Conservation (phyloP, 257 asterid genomes). For the Oldenlandia corymbosa region DNA sequence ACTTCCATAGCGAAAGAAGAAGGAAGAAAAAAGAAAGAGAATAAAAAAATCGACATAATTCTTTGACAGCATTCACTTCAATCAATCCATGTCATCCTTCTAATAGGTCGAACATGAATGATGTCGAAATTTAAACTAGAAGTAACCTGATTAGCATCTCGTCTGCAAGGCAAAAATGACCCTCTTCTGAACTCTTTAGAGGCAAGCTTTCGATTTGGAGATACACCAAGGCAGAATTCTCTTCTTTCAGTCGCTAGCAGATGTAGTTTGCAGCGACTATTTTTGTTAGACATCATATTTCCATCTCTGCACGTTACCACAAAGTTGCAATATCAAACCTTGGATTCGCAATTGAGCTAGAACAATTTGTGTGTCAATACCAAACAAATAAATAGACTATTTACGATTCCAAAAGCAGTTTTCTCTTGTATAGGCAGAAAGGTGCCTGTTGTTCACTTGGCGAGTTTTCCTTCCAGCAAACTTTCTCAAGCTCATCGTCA, state of each 20-base stretch:
- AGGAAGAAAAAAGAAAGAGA: too few species aligned
- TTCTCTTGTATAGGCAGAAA: conserved; percentile 68
- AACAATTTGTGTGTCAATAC: neutral
- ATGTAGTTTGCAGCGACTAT: conserved; percentile 39
- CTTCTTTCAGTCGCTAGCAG: conserved; percentile 40
- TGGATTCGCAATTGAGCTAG: neutral
- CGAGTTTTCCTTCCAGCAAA: conserved; percentile 66
- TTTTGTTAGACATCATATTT: conserved; percentile 19
- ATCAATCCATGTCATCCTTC: too few species aligned
- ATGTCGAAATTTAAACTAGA: neutral
- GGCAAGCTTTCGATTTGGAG: conserved; percentile 52
- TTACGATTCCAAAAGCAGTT: conserved; percentile 45
- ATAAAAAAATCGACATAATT: too few species aligned
- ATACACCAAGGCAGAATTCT: conserved; percentile 62
- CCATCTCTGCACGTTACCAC: conserved; percentile 48
- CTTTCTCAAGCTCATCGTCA: conserved; percentile 46
- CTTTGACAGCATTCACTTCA: too few species aligned
- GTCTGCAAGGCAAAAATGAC: conserved; percentile 62
- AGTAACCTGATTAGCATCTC: conserved; percentile 66
- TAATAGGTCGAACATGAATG: neutral
- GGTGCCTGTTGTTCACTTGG: conserved; percentile 28
- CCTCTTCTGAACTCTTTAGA: conserved; percentile 57
- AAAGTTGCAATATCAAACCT: neutral
- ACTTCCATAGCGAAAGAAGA: neutral
- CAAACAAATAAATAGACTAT: conserved; percentile 14